These are phyloP conservation scores for Cladophialophora psammophila DNA, from an alignment of 2,329 filamentous ascomycete species.

Conservation along the genomic window DNA sequence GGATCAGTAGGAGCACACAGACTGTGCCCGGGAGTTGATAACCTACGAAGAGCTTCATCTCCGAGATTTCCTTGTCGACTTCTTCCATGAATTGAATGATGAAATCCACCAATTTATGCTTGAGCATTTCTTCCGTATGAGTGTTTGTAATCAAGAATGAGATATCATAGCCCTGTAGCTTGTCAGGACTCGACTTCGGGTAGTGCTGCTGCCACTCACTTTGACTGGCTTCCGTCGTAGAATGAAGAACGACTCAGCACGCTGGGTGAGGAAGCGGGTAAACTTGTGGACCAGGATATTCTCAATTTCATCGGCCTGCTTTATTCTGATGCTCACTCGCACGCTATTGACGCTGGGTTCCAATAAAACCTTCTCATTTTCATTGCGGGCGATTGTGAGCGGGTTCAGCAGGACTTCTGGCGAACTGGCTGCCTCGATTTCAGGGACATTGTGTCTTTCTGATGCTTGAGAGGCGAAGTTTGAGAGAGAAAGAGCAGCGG, in stretches of 20 bases:
- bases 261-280: constrained; percentile 92
- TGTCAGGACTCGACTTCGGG: constrained; percentile 7
- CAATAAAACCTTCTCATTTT: constrained; percentile 95
- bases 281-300: constrained; percentile 98
- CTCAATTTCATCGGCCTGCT: constrained; percentile 99
- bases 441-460: constrained; percentile 96
- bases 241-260: constrained; percentile 97
- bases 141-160: constrained; percentile 99
- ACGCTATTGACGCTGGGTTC: constrained; percentile 97
- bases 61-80: constrained; percentile 99
- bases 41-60: constrained; percentile 97
- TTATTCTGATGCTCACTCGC: constrained; percentile 97
- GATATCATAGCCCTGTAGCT: constrained; percentile 88
- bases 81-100: constrained; percentile 99
- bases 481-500: constrained; percentile 88
- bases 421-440: constrained; percentile 90
- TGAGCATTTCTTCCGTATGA: constrained; percentile 98
- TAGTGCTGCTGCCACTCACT: constrained; percentile 58
- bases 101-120: constrained; percentile 98
- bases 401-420: constrained; percentile 94
- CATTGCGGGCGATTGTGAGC: constrained; percentile 88
- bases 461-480: constrained; percentile 98
- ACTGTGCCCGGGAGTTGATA: constrained; percentile 4
- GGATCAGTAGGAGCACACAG: constrained; percentile 44
- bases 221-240: constrained; percentile 93